Base-by-base conservation (phyloP, 768 basidiomycete species). In the Lactarius pseudohatsudake region DNA sequence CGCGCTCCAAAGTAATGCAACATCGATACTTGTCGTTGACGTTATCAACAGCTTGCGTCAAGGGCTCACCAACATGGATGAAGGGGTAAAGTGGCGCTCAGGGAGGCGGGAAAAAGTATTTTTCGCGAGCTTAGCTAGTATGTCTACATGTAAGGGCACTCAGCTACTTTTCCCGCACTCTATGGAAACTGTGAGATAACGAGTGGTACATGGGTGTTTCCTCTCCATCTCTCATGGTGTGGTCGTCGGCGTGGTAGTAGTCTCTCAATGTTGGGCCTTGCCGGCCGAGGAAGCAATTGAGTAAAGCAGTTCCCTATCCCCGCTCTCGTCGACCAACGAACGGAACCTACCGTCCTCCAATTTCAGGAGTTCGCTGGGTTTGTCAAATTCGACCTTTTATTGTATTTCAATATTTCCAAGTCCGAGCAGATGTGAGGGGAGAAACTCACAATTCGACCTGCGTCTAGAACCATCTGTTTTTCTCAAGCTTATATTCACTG, bases 321-420 rank as follows among this genome's bases (percentile, higher is more conserved):
- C 79, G 64, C 79, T 79, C 54, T 78, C 75, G 40, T 80, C 79
- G 0, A 80, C 79, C 34, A 80, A 65, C 18, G 77, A 71, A 18
- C 76, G 75, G 38, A 80, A 72, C 40, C 69, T 57, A 10, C 79
- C 71, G 9, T 71, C 74, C 67, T 80, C 73, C 16, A 77, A 79
- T 45, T 70, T 68, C 45, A 83, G 75, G 58, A 85, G 72, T 15
- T 71, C 73, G 28, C 72, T 74, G 0, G 85, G 85, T n/a, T 76
- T 75, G 67, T 82, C 85, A 62, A 79, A 84, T 70, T 85, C 83
- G 58, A 82, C 74, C 69, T 72, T n/a, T 53, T n/a, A n/a, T 4
- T 4, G 7, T 5, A 7, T 53, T 22, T n/a, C 1, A 22, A 5
- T 26, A 13, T 10, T n/a, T 9, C 4, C 9, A 2, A 53, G 50